phyloP scores from a whole-genome alignment of 1,284 basidiomycete genomes.

The Polyporus tsugae region DNA sequence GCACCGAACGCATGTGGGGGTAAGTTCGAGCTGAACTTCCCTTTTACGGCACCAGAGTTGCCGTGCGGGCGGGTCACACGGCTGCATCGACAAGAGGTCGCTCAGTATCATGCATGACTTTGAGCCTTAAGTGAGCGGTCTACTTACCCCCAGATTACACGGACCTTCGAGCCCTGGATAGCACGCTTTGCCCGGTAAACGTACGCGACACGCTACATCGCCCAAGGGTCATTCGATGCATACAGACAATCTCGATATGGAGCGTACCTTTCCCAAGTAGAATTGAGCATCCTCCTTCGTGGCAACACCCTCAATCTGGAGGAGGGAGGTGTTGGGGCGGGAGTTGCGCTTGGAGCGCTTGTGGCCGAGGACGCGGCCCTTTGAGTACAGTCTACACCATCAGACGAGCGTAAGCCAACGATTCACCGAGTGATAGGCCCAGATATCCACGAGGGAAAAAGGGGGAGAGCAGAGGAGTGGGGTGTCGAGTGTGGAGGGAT shows the following conservation, averaged over 20 bases:
- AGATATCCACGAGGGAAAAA: background rate
- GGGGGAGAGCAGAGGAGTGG: conserved; percentile 11
- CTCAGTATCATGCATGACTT: background rate
- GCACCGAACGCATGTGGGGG: conserved; percentile 97
- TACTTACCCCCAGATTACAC: conserved; percentile 95
- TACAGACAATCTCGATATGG: background rate
- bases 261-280: conserved; percentile 96
- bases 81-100: conserved; percentile 47
- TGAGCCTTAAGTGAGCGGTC: background rate
- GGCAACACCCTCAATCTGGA: conserved; percentile 97
- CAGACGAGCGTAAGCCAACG: conserved; percentile 21
- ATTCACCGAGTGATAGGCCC: conserved; percentile 9
- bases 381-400: conserved; percentile 86
- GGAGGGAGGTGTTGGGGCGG: conserved; percentile 93
- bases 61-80: conserved; percentile 95
- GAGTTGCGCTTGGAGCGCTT: conserved; percentile 98
- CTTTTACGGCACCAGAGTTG: conserved; percentile 95
- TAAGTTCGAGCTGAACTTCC: conserved; percentile 97
- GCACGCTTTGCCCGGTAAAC: conserved; percentile 97
- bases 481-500: conserved; percentile 16
- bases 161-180: conserved; percentile 91
- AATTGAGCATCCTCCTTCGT: conserved; percentile 77
- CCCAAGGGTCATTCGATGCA: conserved; percentile 3
- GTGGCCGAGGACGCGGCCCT: conserved; percentile 98
- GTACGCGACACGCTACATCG: conserved; percentile 88